Percentiles rank a stretch among this genome's conserved stretches.
phyloP scores from a whole-genome alignment of 2,329 filamentous ascomycete genomes.

The Pseudogymnoascus sp. region DNA sequence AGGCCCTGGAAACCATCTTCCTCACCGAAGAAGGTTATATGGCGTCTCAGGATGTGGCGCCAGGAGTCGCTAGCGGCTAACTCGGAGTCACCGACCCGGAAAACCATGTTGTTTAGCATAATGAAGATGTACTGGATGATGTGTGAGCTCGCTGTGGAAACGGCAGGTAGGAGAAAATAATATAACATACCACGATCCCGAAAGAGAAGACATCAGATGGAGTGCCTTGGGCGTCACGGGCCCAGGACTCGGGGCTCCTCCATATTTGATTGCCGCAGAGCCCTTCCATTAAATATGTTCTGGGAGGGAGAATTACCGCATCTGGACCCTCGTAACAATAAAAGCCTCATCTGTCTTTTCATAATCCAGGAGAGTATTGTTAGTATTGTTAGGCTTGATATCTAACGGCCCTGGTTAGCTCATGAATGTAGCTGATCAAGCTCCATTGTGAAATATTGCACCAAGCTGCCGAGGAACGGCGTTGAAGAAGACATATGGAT shows the following conservation, averaged over 20 bases:
- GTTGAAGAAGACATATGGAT: conserved; percentile 15
- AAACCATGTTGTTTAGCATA: conserved; percentile 34
- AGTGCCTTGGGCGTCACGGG: background rate
- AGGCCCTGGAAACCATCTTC: conserved; percentile 34
- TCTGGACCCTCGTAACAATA: background rate
- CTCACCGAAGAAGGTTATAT: conserved; percentile 41
- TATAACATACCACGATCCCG: background rate
- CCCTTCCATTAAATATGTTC: background rate
- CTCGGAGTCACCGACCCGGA: conserved; percentile 25
- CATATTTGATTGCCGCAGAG: background rate
- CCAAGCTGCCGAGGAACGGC: too few species aligned
- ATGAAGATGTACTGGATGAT: conserved; percentile 36
- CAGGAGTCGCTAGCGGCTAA: conserved; percentile 22
- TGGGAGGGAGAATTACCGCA: background rate
- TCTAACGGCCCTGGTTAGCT: background rate
- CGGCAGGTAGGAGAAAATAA: background rate
- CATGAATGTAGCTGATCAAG: background rate
- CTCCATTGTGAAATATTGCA: background rate
- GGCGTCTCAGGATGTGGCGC: conserved; percentile 34
- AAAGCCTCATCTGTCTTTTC: background rate
- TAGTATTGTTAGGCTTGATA: background rate
- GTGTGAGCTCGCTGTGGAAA: background rate
- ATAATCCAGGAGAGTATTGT: background rate
- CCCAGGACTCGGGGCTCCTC: background rate
- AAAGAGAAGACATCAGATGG: background rate